Base-by-base conservation (phyloP, 1,284 basidiomycete genomes). In the Cutaneotrichosporon daszewskae region DNA sequence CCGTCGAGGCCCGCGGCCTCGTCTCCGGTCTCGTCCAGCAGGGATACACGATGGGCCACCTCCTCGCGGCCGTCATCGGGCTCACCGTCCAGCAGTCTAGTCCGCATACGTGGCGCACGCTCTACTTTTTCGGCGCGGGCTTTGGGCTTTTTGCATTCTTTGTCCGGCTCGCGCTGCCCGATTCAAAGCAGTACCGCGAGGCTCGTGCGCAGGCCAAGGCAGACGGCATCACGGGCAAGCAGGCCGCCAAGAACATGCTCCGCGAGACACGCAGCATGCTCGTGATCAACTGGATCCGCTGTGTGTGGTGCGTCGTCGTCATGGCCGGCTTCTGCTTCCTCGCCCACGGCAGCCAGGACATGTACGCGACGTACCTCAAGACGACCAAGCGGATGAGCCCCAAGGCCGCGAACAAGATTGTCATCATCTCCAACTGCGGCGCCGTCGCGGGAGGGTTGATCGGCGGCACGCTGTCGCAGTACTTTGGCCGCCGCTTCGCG, bases 251-350 rank as follows among this genome's bases (percentile, higher is more conserved):
- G 57, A 69, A 81, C 3, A 95, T 94, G 74, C 26, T 88, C 16
- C 74, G 70, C 37, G 86, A 91, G 63, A 76, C 32, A 65, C 75
- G 64, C 67, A 71, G 60, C 43, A 94, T 94, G 83, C 71, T 95
- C 45, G 85, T 80, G 72, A 69, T 59, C 2, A 85, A 95, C 65
- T 94, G 58, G 89, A 57, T 81, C 9, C 67, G 85, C 17, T 88
- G 83, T 66, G 80, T 94, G 46, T 95, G 90, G 61, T 84, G 84
- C 1, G 55, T 76, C 43, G 45, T 70, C 13, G 55, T 72, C 42
- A 73, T 73, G 71, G 67, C 57, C 79, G 84, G 85, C 8, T 90
- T 95, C 78, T 95, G 91, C 75, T 95, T 95, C 75, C 75, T 90
- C 51, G 85, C 84, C 3, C 51, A 53, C 44, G 51, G 45, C 1